Percentiles rank a stretch among this genome's conserved stretches.
phyloP scores from a whole-genome alignment of 768 basidiomycete species.

The Mycena chlorophos region DNA sequence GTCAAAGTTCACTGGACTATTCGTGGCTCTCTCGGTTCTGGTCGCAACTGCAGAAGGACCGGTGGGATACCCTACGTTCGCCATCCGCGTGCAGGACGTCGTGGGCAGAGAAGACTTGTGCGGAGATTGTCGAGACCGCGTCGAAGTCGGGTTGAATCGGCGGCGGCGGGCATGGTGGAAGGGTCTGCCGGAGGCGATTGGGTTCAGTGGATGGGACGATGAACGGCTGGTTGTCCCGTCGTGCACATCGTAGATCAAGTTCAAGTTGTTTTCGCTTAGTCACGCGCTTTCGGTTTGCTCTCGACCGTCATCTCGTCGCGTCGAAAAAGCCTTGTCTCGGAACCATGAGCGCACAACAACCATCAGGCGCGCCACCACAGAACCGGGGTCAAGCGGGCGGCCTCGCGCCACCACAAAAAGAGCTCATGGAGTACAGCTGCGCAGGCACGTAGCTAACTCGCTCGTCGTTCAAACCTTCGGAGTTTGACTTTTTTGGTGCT shows the following conservation, averaged over 20 bases:
- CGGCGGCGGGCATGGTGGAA: conserved; percentile 20
- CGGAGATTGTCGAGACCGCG: conserved; percentile 12
- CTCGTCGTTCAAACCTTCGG: conserved; percentile 9
- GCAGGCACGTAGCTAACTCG: conserved; percentile 55
- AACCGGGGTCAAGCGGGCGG: conserved; percentile 10
- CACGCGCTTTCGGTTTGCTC: background rate
- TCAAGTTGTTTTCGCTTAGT: background rate
- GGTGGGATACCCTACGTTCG: conserved; percentile 18
- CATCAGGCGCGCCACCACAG: conserved; percentile 3
- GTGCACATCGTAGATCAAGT: background rate
- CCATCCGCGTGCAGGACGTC: conserved; percentile 11
- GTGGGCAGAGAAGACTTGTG: conserved; percentile 16
- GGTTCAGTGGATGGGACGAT: conserved; percentile 20
- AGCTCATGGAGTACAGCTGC: conserved; percentile 84
- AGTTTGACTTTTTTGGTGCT: too few species aligned
- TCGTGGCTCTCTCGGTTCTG: conserved; percentile 11
- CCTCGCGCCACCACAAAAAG: conserved; percentile 42
- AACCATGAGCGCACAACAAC: conserved; percentile 1
- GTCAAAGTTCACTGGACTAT: conserved; percentile 12
- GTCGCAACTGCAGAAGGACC: conserved; percentile 17
- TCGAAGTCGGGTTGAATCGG: conserved; percentile 13
- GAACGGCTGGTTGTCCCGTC: background rate
- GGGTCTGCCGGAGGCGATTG: conserved; percentile 14
- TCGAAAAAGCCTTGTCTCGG: background rate
- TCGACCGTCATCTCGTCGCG: too few species aligned